A percentile compares a stretch with the other conserved stretches of the same genome.
These are phyloP conservation scores for Didymella keratinophila DNA, from an alignment of 2,329 filamentous ascomycete species.

Conservation along the genomic window DNA sequence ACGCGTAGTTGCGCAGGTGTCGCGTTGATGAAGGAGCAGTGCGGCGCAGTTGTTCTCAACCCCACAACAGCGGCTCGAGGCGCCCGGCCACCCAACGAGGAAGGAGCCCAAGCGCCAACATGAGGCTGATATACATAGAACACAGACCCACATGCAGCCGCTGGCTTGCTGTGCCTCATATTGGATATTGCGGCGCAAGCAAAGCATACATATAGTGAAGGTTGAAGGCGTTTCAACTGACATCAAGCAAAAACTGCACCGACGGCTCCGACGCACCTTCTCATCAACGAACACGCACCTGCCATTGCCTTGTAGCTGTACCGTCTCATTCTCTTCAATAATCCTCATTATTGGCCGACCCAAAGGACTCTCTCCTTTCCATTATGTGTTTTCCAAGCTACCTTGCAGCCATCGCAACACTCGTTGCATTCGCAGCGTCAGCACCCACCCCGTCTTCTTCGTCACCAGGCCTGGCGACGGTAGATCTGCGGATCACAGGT, in stretches of 20 bases:
- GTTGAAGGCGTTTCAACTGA: background rate
- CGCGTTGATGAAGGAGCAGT: no score
- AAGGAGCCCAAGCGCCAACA: conserved; percentile 13
- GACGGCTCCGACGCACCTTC: background rate
- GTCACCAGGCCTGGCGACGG: conserved; percentile 15
- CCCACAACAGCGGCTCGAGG: conserved; percentile 5
- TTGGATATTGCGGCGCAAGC: conserved; percentile 2
- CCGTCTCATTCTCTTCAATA: background rate
- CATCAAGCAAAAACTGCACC: no score
- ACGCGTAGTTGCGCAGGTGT: no score
- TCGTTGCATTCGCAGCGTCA: conserved; percentile 17
- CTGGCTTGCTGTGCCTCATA: conserved; percentile 25
- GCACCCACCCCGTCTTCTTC: conserved; percentile 12
- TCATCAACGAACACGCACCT: background rate
- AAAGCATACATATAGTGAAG: conserved; percentile 4
- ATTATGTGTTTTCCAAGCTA: background rate
- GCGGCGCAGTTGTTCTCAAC: conserved; percentile 1
- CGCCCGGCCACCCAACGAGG: conserved; percentile 5
- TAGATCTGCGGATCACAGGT: conserved; percentile 24
- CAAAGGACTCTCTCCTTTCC: background rate
- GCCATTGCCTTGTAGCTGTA: background rate
- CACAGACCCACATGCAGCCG: conserved; percentile 17
- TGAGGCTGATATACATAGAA: conserved; percentile 23
- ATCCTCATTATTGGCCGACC: background rate
- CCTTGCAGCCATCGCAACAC: conserved; percentile 8